Conservation (phyloP, 179 eudicot genomes). For the Vitellaria paradoxa region DNA sequence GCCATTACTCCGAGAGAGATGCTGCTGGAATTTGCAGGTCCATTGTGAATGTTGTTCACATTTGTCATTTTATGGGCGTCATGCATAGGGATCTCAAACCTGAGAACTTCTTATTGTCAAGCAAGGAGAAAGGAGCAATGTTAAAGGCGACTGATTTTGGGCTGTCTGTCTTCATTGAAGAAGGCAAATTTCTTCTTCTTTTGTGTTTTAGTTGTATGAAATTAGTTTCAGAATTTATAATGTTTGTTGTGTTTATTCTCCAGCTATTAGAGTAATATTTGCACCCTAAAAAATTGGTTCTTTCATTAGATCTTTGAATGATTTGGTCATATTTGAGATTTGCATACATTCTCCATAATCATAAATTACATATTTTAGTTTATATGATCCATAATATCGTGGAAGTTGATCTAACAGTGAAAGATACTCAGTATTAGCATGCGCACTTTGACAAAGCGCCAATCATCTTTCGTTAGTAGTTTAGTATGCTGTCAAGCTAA, state of each 20-base stretch:
- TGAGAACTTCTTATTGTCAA: slow-evolving; percentile 61
- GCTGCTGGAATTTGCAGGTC: slow-evolving; percentile 52
- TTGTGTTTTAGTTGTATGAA: background rate
- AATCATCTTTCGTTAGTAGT: too few relatives aligned
- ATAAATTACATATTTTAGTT: background rate
- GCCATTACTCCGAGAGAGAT: slow-evolving; percentile 61
- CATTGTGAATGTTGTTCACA: slow-evolving; percentile 64
- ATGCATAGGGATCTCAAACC: slow-evolving; percentile 77
- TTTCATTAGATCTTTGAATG: background rate
- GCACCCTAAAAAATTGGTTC: background rate
- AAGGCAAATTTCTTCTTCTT: slow-evolving; percentile 41
- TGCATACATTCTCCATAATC: background rate
- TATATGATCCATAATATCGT: background rate
- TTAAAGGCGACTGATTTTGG: slow-evolving; percentile 78
- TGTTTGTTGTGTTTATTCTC: background rate
- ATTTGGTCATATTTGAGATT: background rate
- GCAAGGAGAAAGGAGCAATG: slow-evolving; percentile 51
- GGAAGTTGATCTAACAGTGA: background rate
- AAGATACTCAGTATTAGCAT: background rate
- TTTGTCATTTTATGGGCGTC: slow-evolving; percentile 80
- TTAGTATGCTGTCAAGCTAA: too few relatives aligned
- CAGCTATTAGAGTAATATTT: background rate
- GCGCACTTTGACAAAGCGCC: too few relatives aligned
- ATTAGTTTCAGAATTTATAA: background rate
- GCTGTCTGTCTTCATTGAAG: slow-evolving; percentile 68